Percentiles rank a stretch among this genome's conserved stretches.
phyloP scores from a whole-genome alignment of 805 yeast species.

The Jamesozyma piceae region DNA sequence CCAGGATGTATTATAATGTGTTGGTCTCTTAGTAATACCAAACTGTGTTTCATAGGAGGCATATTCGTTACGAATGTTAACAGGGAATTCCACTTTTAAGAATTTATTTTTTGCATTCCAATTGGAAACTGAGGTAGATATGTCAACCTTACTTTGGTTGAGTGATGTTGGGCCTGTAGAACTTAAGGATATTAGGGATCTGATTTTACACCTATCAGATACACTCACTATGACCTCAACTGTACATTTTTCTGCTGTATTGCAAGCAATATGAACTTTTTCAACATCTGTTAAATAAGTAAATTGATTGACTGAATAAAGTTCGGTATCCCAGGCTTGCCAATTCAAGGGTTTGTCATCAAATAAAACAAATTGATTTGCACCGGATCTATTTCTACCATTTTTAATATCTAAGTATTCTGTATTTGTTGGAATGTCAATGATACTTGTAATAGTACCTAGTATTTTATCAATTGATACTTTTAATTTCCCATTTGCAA shows the following conservation, averaged over 20 bases:
- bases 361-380: constrained; percentile 71
- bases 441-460: constrained; percentile 53
- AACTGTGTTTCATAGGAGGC: constrained; percentile 92
- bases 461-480: constrained; percentile 48
- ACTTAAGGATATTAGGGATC: constrained; percentile 60
- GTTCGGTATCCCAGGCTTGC: constrained; percentile 98
- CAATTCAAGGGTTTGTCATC: constrained; percentile 85
- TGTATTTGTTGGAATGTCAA: constrained; percentile 47
- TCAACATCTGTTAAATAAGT: constrained; percentile 35
- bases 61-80: constrained; percentile 60
- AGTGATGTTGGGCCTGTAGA: constrained; percentile 33
- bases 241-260: constrained; percentile 48
- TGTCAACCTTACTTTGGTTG: constrained; percentile 37
- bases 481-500: constrained; percentile 53
- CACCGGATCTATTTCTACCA: constrained; percentile 52
- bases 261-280: constrained; percentile 30
- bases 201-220: constrained; percentile 47
- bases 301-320: constrained; percentile 71
- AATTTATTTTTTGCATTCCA: constrained; percentile 89
- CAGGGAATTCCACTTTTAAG: constrained; percentile 91
- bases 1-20: constrained; percentile 93
- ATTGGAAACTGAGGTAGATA: constrained; percentile 49
- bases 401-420: constrained; percentile 57
- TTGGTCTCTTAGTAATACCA: constrained; percentile 85
- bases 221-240: constrained; percentile 54